Conservation (phyloP, 345 rosid species). For the Atalantia buxifolia region DNA sequence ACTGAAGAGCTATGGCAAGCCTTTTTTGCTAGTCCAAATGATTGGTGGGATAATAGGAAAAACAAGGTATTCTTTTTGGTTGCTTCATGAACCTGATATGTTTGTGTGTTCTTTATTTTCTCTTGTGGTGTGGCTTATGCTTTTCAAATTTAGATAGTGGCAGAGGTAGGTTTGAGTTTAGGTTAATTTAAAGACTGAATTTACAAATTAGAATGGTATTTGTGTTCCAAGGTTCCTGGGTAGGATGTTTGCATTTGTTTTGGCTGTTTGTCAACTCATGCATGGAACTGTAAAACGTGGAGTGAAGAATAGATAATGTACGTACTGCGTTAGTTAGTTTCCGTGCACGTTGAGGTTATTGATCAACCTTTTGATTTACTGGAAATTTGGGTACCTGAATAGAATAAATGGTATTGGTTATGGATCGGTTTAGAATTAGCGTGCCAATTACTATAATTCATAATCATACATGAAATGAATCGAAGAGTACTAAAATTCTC, state of each 20-base stretch:
- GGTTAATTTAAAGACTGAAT: neutral
- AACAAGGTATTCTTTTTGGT: constrained; percentile 41
- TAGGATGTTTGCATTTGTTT: neutral
- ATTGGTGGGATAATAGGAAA: constrained; percentile 75
- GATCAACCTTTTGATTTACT: neutral
- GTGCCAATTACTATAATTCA: neutral
- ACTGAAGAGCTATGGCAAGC: constrained; percentile 57
- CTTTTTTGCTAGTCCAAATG: constrained; percentile 54
- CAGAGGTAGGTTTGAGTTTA: neutral
- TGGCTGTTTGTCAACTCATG: neutral
- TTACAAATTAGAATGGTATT: neutral
- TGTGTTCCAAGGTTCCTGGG: constrained; percentile 7
- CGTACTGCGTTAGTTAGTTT: neutral
- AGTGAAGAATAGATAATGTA: neutral
- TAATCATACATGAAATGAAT: neutral
- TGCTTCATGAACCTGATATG: neutral
- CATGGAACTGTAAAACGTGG: neutral
- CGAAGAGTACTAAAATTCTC: neutral
- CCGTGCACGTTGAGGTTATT: neutral
- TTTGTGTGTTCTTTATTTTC: neutral
- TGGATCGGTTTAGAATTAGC: neutral
- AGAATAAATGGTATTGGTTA: neutral
- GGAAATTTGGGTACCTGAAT: neutral
- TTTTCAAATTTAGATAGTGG: neutral
- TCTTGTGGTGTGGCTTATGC: neutral